Conservation (phyloP, 805 yeast species). For the Suhomyces tanzawaensis region DNA sequence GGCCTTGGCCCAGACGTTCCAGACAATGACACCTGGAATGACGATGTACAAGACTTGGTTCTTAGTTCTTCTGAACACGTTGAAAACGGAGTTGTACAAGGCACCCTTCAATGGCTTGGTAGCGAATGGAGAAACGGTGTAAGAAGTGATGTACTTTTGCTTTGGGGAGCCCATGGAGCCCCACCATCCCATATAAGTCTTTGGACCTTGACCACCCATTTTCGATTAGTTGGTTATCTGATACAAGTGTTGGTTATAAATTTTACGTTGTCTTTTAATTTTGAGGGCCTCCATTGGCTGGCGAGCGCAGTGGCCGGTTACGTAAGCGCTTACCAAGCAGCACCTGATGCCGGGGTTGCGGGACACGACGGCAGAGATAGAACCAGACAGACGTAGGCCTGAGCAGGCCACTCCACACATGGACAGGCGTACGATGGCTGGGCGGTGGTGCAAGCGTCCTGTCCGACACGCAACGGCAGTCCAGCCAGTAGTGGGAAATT, state of each 20-base stretch:
- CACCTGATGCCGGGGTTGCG: too few relatives aligned
- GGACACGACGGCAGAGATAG: too few relatives aligned
- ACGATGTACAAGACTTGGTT: constrained; percentile 76
- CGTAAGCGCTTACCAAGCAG: not conserved
- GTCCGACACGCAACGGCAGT: too few relatives aligned
- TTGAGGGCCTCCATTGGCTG: constrained; percentile 13
- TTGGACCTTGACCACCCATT: constrained; percentile 73
- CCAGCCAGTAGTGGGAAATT: too few relatives aligned
- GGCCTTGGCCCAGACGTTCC: constrained; percentile 84
- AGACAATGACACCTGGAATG: constrained; percentile 75
- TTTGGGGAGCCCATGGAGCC: constrained; percentile 85
- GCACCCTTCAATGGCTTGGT: constrained; percentile 89
- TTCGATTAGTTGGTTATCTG: constrained; percentile 4
- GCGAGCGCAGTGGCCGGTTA: not conserved
- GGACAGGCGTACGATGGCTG: too few relatives aligned
- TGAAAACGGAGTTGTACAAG: constrained; percentile 82
- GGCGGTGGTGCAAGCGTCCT: too few relatives aligned
- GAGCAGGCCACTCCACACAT: too few relatives aligned
- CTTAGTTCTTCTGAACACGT: constrained; percentile 90
- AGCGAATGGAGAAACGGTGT: constrained; percentile 91
- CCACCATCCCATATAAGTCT: constrained; percentile 96
- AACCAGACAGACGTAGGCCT: too few relatives aligned
- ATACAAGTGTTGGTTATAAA: not conserved
- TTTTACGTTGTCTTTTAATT: constrained; percentile 6
- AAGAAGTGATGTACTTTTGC: constrained; percentile 82